These are phyloP conservation scores for Hypoxylon rickii DNA, from an alignment of 495 filamentous ascomycete species.

Conservation along the genomic window DNA sequence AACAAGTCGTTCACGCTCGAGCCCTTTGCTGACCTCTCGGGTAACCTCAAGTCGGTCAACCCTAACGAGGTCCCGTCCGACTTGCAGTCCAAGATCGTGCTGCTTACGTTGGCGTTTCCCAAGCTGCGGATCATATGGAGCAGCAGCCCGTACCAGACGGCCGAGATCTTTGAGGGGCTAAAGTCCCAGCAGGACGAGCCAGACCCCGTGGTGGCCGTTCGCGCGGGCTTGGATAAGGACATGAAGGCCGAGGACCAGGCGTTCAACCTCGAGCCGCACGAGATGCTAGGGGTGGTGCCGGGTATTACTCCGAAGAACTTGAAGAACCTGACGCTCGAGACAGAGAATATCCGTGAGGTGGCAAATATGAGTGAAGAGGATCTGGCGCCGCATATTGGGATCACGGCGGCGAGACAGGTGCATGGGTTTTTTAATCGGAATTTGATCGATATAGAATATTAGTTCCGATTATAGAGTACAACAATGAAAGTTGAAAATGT, in stretches of 20 bases:
- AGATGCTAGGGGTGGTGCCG: constrained; percentile 86
- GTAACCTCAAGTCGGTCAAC: constrained; percentile 60
- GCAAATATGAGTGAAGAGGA: constrained; percentile 84
- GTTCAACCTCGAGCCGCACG: constrained; percentile 69
- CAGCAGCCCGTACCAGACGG: constrained; percentile 90
- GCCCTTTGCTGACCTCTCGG: constrained; percentile 80
- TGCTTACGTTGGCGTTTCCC: constrained; percentile 92
- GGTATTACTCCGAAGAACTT: constrained; percentile 83
- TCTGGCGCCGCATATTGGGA: constrained; percentile 73
- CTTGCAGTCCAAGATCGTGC: constrained; percentile 87
- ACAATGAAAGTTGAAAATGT: no score
- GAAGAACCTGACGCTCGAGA: constrained; percentile 68
- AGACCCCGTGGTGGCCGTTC: constrained; percentile 84
- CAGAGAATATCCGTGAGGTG: constrained; percentile 77
- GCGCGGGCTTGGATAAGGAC: constrained; percentile 74
- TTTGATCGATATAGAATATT: constrained; percentile 57
- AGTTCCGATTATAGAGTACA: no score
- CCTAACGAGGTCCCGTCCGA: constrained; percentile 66
- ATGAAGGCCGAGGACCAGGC: constrained; percentile 56
- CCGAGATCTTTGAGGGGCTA: constrained; percentile 91
- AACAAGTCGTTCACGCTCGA: constrained; percentile 97
- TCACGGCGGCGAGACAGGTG: constrained; percentile 78
- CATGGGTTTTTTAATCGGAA: constrained; percentile 83
- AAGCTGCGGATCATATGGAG: constrained; percentile 91
- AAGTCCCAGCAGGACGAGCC: constrained; percentile 89